These are phyloP conservation scores for Polytrichum formosum DNA, from an alignment of 225 moss, liverwort and hornwort genomes.

Conservation along the genomic window DNA sequence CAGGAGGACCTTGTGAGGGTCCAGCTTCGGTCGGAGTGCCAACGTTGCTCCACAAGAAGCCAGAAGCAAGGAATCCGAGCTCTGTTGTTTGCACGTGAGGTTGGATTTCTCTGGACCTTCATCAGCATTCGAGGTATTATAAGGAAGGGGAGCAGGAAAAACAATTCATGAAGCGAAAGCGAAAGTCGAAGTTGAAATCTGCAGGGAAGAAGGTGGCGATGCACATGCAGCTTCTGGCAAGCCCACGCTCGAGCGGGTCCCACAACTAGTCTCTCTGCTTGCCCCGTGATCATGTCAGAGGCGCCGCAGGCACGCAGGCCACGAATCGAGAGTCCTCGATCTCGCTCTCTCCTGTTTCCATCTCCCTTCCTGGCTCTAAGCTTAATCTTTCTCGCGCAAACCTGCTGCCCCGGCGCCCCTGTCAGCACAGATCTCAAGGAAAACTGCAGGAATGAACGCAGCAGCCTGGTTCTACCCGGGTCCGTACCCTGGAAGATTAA, in stretches of 20 bases:
- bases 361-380: background rate
- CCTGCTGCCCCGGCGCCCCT: background rate
- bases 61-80: no score
- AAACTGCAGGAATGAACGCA: background rate
- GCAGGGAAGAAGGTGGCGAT: slow-evolving; percentile 4
- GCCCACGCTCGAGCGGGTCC: slow-evolving; percentile 7
- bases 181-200: background rate
- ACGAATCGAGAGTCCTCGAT: background rate
- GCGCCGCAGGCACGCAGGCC: slow-evolving; percentile 1
- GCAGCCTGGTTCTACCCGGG: background rate
- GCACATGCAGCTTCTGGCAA: slow-evolving; percentile 11
- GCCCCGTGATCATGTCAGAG: slow-evolving; percentile 4
- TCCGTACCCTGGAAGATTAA: background rate
- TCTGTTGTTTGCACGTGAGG: slow-evolving; percentile 6
- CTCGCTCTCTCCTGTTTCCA: background rate
- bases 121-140: background rate
- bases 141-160: background rate
- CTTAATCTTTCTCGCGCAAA: background rate
- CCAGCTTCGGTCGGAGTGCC: no score
- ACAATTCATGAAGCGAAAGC: background rate
- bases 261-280: slow-evolving; percentile 1
- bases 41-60: no score
- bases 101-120: background rate
- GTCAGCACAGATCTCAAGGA: background rate
- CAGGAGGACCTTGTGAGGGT: no score